Conservation (phyloP, 306 rosid genomes). For the Oemleria cerasiformis region DNA sequence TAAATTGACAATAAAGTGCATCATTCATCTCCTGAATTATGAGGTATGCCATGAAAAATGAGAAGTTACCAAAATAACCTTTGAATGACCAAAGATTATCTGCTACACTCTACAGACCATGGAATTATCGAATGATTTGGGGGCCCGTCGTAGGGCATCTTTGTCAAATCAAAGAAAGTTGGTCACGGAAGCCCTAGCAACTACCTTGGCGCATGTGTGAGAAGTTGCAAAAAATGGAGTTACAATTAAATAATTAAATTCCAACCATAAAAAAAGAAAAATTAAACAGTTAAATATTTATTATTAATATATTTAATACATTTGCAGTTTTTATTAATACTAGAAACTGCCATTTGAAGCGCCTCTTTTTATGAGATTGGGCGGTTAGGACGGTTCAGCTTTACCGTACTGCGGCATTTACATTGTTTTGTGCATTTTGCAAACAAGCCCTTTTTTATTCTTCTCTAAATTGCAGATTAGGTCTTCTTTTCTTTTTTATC, state of each 20-base stretch:
- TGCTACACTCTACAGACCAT: neutral
- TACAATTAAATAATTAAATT: no score
- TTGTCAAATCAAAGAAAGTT: neutral
- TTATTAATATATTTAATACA: neutral
- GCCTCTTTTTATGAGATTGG: constrained; percentile 5
- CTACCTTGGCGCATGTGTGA: constrained; percentile 14
- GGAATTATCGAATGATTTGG: neutral
- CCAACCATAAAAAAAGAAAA: no score
- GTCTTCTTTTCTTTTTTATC: no score
- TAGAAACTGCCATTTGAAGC: constrained; percentile 9
- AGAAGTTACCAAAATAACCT: neutral
- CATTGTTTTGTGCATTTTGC: neutral
- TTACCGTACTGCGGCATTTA: neutral
- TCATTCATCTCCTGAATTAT: neutral
- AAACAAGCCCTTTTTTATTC: neutral
- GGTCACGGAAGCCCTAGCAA: neutral
- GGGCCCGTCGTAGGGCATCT: neutral
- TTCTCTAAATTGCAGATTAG: neutral
- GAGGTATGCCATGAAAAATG: neutral
- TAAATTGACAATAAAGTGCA: neutral
- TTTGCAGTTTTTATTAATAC: neutral
- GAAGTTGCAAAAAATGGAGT: constrained; percentile 17
- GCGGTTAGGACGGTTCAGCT: constrained; percentile 4
- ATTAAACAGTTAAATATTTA: neutral
- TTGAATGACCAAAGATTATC: neutral